Conservation (phyloP, 1,139 yeast species). For the Saccharomyces hybrid region DNA sequence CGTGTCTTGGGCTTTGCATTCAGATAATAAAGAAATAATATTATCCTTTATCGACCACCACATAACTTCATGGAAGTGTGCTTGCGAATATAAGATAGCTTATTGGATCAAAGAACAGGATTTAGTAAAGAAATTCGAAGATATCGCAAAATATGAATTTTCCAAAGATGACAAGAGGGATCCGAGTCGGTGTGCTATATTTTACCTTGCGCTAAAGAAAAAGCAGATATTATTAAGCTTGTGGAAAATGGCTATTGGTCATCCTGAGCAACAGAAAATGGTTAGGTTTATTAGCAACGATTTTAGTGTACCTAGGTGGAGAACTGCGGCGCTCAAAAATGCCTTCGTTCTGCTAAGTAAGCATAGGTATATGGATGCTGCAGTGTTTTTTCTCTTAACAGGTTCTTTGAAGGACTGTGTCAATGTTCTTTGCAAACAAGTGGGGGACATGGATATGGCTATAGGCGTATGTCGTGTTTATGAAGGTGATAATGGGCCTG, state of each 20-base stretch:
- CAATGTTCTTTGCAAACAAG: slow-evolving; percentile 58
- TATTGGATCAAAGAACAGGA: slow-evolving; percentile 63
- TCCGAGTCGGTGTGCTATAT: slow-evolving; percentile 67
- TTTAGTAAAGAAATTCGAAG: slow-evolving; percentile 51
- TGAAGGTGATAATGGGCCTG: slow-evolving; percentile 49
- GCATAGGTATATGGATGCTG: slow-evolving; percentile 82
- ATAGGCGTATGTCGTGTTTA: slow-evolving; percentile 74
- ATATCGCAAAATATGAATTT: slow-evolving; percentile 63
- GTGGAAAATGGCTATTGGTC: slow-evolving; percentile 73
- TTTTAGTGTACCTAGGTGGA: slow-evolving; percentile 69
- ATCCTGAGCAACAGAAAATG: slow-evolving; percentile 79
- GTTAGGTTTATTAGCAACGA: slow-evolving; percentile 68
- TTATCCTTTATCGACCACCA: slow-evolving; percentile 48
- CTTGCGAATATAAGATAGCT: slow-evolving; percentile 55
- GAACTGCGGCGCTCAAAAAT: slow-evolving; percentile 80
- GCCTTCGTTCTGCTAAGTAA: slow-evolving; percentile 87
- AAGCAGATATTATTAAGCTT: slow-evolving; percentile 70
- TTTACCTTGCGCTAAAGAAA: slow-evolving; percentile 69
- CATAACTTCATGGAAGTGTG: slow-evolving; percentile 52
- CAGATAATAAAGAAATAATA: slow-evolving; percentile 66
- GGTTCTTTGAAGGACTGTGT: slow-evolving; percentile 71
- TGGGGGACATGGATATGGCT: slow-evolving; percentile 65
- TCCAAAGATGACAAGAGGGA: slow-evolving; percentile 42
- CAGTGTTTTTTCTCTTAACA: slow-evolving; percentile 81
- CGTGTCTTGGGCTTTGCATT: slow-evolving; percentile 79